These are phyloP conservation scores for Cryptococcus sp. DNA, from an alignment of 1,284 basidiomycete genomes.

Conservation along the genomic window DNA sequence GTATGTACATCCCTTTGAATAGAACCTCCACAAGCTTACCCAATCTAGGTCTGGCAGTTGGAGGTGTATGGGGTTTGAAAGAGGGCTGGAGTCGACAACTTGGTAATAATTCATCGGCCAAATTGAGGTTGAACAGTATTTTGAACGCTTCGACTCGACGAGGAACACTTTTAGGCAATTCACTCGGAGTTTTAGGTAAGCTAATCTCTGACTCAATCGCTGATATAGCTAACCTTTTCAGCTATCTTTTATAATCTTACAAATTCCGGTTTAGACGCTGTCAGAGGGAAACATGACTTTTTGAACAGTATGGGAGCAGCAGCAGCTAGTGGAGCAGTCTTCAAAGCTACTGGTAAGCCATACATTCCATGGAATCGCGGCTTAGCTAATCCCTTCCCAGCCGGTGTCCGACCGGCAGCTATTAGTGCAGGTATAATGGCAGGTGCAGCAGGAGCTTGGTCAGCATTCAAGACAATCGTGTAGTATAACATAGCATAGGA, in stretches of 20 bases:
- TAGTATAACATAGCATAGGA: not conserved
- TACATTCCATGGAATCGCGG: slow-evolving; percentile 4
- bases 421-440: slow-evolving; percentile 10
- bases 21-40: slow-evolving; percentile 60
- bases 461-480: slow-evolving; percentile 1
- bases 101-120: slow-evolving; percentile 59
- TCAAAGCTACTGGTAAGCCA: slow-evolving; percentile 83
- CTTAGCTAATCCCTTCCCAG: not conserved
- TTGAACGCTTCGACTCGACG: slow-evolving; percentile 94
- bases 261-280: slow-evolving; percentile 86
- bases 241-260: slow-evolving; percentile 94
- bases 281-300: slow-evolving; percentile 87
- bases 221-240: slow-evolving; percentile 47
- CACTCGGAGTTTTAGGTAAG: slow-evolving; percentile 90
- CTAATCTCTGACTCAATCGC: slow-evolving; percentile 4
- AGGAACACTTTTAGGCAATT: slow-evolving; percentile 97
- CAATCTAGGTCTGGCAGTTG: slow-evolving; percentile 79
- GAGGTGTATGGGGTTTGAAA: slow-evolving; percentile 91
- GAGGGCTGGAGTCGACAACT: slow-evolving; percentile 85
- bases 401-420: slow-evolving; percentile 2
- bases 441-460: slow-evolving; percentile 2
- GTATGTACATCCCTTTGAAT: slow-evolving; percentile 72
- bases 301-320: slow-evolving; percentile 88
- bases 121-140: slow-evolving; percentile 92
- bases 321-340: slow-evolving; percentile 82